phyloP scores from a whole-genome alignment of 345 rosid species.

The Acer saccharum region DNA sequence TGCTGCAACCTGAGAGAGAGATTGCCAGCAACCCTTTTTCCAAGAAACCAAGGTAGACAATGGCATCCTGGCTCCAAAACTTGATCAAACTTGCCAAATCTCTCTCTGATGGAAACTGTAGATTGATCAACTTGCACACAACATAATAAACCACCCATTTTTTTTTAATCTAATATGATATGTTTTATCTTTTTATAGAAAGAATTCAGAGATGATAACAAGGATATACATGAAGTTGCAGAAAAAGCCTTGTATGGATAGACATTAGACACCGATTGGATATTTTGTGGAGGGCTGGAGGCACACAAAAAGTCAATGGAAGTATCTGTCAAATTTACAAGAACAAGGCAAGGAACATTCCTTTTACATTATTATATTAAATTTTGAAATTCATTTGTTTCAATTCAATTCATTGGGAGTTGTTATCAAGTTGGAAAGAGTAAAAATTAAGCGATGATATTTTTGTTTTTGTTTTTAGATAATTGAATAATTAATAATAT shows the following conservation, averaged over 20 bases:
- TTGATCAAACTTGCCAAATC: slow-evolving; percentile 57
- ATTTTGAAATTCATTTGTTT: no score
- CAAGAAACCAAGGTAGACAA: slow-evolving; percentile 62
- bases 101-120: slow-evolving; percentile 57
- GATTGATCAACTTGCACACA: slow-evolving; percentile 60
- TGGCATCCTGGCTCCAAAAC: slow-evolving; percentile 71
- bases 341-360: no score
- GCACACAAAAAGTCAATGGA: background rate
- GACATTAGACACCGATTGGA: no score
- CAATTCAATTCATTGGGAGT: no score
- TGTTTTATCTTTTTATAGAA: background rate
- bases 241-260: background rate
- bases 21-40: slow-evolving; percentile 52
- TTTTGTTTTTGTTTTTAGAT: no score
- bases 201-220: background rate
- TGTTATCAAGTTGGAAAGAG: no score
- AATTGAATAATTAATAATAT: no score
- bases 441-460: no score
- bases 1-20: slow-evolving; percentile 42
- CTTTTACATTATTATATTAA: no score
- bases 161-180: no score
- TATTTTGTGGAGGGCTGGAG: background rate
- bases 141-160: slow-evolving; percentile 38
- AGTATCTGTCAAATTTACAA: no score
- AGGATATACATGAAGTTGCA: background rate